Percentiles rank a stretch among this genome's conserved stretches.
These are phyloP conservation scores for Rutstroemia sp. DNA, from an alignment of 2,329 filamentous ascomycete genomes.

Conservation along the genomic window DNA sequence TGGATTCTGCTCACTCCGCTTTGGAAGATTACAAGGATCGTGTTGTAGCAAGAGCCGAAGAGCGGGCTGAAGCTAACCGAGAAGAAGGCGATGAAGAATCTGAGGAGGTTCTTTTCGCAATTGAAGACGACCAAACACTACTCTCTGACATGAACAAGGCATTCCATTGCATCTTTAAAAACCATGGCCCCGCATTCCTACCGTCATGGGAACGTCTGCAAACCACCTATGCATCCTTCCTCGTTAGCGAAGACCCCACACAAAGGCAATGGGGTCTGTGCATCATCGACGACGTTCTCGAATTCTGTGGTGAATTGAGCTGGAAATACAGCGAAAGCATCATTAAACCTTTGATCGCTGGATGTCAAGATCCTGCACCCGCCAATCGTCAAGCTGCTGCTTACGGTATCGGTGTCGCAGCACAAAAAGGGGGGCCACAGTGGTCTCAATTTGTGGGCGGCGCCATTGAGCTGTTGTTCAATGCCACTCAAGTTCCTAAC, in stretches of 20 bases:
- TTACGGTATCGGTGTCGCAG: constrained; percentile 92
- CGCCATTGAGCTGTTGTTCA: constrained; percentile 75
- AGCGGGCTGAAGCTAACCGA: constrained; percentile 62
- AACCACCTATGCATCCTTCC: constrained; percentile 77
- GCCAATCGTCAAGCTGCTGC: constrained; percentile 93
- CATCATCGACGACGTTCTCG: constrained; percentile 96
- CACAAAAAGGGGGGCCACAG: constrained; percentile 77
- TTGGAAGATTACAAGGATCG: constrained; percentile 90
- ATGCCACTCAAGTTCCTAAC: constrained; percentile 72
- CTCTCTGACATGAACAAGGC: constrained; percentile 99
- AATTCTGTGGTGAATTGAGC: constrained; percentile 88
- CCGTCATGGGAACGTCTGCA: constrained; percentile 82
- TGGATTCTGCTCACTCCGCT: constrained; percentile 75
- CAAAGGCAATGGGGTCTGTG: constrained; percentile 98
- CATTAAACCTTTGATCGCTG: constrained; percentile 75
- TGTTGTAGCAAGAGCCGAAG: constrained; percentile 75
- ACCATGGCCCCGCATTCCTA: constrained; percentile 79
- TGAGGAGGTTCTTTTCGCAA: constrained; percentile 80
- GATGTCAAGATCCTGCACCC: constrained; percentile 77
- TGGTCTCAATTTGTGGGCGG: constrained; percentile 85
- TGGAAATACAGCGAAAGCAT: constrained; percentile 83
- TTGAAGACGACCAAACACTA: constrained; percentile 94
- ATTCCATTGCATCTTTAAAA: constrained; percentile 98
- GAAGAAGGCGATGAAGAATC: constrained; percentile 88
- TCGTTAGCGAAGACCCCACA: constrained; percentile 73